Evolutionary conservation across 2,329 filamentous ascomycete genomes (phyloP), one percentile per base, ranked within the genome.

Genomic region (Leptographium lundbergii): DNA sequence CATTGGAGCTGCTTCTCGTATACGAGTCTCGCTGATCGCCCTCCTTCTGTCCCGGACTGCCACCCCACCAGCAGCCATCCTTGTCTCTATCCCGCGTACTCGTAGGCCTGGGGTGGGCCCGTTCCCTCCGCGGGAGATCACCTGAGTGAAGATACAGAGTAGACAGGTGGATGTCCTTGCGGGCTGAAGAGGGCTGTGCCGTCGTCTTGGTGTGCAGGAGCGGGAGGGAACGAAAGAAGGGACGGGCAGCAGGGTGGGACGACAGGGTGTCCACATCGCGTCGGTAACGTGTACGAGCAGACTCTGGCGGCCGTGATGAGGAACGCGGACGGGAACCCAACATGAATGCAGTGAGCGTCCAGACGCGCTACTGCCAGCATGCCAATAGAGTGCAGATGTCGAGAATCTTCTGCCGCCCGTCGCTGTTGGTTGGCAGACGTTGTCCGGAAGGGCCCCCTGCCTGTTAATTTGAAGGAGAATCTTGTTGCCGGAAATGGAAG

Each of bases 151-250:
- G 47, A 13, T 39, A 51, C 11, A 50, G 48, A 27, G 56, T 50
- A 53, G 54, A 7, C 32, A 34, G 32, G 32, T 34, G 54, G 56
- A 45, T 57, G 53, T 57, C 6, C 54, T 45, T n/a, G 55, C 48
- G 29, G 58, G 53, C 53, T 52, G 54, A 25, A 14, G 32, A 60
- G 59, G 57, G 50, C 42, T 58, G 56, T 58, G 60, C 60, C 58
- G 58, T 57, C 25, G 42, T 58, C 50, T 58, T 52, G 57, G 45
- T 57, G 48, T 27, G 55, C 45, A 51, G 25, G n/a, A 25, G 57
- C 55, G 55, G 60, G 60, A 59, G 42, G 57, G 56, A 58, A 50
- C 48, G 48, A 52, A 48, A 51, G 56, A 59, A 57, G 53, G 53
- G 53, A 52, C 45, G 57, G 53, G 32, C 29, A 50, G 51, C 42